Evolutionary conservation across 768 basidiomycete species (phyloP).

Genomic region (Naganishia randhawae): DNA sequence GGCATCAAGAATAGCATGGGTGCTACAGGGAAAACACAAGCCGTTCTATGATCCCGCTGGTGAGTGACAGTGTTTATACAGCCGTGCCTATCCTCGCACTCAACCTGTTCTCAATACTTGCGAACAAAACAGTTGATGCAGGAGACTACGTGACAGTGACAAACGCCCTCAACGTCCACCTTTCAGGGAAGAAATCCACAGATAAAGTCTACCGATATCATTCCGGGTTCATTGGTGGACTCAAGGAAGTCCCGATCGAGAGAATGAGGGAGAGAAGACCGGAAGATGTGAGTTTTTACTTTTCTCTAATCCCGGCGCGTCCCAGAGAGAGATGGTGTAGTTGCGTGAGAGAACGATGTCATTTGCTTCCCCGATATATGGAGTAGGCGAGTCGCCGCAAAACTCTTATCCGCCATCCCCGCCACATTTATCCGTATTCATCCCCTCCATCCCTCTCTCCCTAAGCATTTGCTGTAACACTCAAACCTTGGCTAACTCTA

Average conservation of each 20-base stretch:
- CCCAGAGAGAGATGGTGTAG: background rate
- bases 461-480: too few relatives aligned
- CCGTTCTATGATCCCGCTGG: conserved; percentile 91
- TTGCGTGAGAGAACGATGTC: too few relatives aligned
- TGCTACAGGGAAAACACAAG: conserved; percentile 98
- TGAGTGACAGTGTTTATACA: conserved; percentile 51
- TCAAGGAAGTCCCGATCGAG: conserved; percentile 83
- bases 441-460: background rate
- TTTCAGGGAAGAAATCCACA: conserved; percentile 83
- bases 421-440: too few relatives aligned
- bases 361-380: too few relatives aligned
- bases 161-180: conserved; percentile 73
- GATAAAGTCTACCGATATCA: conserved; percentile 86
- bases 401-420: too few relatives aligned
- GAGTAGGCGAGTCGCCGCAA: too few relatives aligned
- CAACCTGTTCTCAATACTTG: too few relatives aligned
- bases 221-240: conserved; percentile 84
- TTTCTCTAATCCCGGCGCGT: background rate
- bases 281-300: conserved; percentile 66
- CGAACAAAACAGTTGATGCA: conserved; percentile 77
- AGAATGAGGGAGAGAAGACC: conserved; percentile 80
- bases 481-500: too few relatives aligned
- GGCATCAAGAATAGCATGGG: conserved; percentile 86
- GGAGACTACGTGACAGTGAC: conserved; percentile 98
- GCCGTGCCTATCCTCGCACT: too few relatives aligned